Percentiles rank a stretch among this genome's conserved stretches.
These are phyloP conservation scores for Dothideomycetes sp. DNA, from an alignment of 2,329 filamentous ascomycete species.

Conservation along the genomic window DNA sequence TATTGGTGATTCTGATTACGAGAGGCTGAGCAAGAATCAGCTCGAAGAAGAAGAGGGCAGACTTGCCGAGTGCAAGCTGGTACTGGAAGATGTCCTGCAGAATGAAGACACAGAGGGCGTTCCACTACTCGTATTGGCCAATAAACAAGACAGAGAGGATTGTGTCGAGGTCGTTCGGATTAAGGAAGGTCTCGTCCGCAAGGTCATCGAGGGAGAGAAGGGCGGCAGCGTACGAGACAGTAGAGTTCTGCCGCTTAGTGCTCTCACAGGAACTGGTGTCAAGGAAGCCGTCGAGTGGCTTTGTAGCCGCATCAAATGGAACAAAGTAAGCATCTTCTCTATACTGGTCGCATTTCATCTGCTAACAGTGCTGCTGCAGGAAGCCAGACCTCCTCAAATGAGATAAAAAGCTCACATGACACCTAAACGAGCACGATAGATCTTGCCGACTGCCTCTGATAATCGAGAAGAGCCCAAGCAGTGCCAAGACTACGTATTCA, in stretches of 20 bases:
- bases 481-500: too few species aligned
- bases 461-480: too few species aligned
- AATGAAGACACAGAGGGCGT: slow-evolving; percentile 84
- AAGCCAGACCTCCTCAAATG: slow-evolving; percentile 85
- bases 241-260: slow-evolving; percentile 80
- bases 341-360: too few species aligned
- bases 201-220: slow-evolving; percentile 91
- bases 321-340: too few species aligned
- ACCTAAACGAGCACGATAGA: too few species aligned
- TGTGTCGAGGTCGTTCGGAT: slow-evolving; percentile 95
- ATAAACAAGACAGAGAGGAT: slow-evolving; percentile 96
- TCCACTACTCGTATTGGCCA: slow-evolving; percentile 82
- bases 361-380: too few species aligned
- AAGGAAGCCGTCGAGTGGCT: slow-evolving; percentile 97
- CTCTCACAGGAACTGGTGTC: slow-evolving; percentile 74
- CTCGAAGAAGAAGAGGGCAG: slow-evolving; percentile 36
- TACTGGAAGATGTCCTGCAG: slow-evolving; percentile 81
- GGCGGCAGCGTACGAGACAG: slow-evolving; percentile 78
- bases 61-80: slow-evolving; percentile 77
- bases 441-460: too few species aligned
- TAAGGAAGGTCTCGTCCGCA: slow-evolving; percentile 91
- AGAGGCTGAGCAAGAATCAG: slow-evolving; percentile 26
- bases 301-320: slow-evolving; percentile 85
- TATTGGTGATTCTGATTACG: slow-evolving; percentile 71
- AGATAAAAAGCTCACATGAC: too few species aligned